Base-by-base conservation (phyloP, 805 yeast genomes). In the Lipomyces anomalus region DNA sequence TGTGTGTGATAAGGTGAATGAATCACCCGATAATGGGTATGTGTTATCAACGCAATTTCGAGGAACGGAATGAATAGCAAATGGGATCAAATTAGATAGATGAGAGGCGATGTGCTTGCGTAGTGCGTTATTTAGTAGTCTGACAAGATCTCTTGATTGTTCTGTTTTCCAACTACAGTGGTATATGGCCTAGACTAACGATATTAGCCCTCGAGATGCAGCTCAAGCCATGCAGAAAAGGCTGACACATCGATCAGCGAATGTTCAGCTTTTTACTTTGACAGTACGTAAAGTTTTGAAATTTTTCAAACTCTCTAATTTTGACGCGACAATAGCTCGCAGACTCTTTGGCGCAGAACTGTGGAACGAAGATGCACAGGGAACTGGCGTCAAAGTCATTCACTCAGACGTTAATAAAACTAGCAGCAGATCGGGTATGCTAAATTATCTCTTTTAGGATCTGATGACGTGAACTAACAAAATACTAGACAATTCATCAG, bases 311-410 rank as follows among this genome's bases (percentile, higher is more conserved):
- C n/a, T n/a, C n/a, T n/a, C n/a, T n/a, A n/a, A n/a, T n/a, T n/a
- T n/a, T n/a, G n/a, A n/a, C n/a, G n/a, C n/a, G 16, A 21, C 13
- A 4, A 7, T 33, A 57, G 61, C 59, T 69, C 36, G 57, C 80
- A 18, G 72, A 74, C 23, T 76, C 87, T 4, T 57, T 84, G 23
- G 85, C 87, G 2, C 87, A 82, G 60, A 84, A 83, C 61, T 82
- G 90, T 62, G 89, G 89, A 2, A 76, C 86, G 9, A 71, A 78
- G 60, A 72, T 79, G 67, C 78, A 76, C 55, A 79, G 71, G 38
- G 79, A 76, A 53, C 74, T 84, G 30, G 79, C 84, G 17, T 72
- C 83, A 18, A 71, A 73, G 51, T 54, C 67, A 2, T 80, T 81
- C 57, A 75, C 80, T 16, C 62, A 63, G 26, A 55, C 68, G 6